Base-by-base conservation (phyloP, 2,329 filamentous ascomycete species). In the Cladosporium sp. region DNA sequence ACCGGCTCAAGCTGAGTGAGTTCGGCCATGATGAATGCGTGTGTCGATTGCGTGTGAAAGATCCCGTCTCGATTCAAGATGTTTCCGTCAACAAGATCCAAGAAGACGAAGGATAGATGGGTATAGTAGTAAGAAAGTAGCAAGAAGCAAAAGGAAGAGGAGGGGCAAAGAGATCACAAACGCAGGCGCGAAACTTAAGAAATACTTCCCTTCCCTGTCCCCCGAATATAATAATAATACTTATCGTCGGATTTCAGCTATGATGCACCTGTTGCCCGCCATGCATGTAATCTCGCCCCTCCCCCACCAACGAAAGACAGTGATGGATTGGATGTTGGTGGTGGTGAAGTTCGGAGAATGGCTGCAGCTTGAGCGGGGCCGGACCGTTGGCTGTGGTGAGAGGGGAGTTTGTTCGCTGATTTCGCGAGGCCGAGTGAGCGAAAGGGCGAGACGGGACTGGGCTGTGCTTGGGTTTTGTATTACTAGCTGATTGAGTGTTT, bases 1-100 rank as follows among this genome's bases (percentile, higher is more conserved):
- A 64, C 61, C 8, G 63, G 63, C 53, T 65, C 63, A 45, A 64
- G 61, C 50, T 52, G 50, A 42, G 50, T 47, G 17, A 15, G 37
- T 47, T 52, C 50, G 11, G 40, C 50, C 50, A 52, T 52, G 3
- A 13, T 48, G 22, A 38, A 11, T 38, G 43, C 3, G 13, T 19
- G n/a, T 38, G 13, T 38, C 5, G n/a, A n/a, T n/a, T 38, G 17
- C 27, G 22, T 41, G 19, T 36, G 7, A 41, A 36, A 32, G n/a
- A n/a, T n/a, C n/a, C n/a, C n/a, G n/a, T n/a, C n/a, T n/a, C n/a
- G n/a, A n/a, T n/a, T n/a, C n/a, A n/a, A n/a, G n/a, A n/a, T n/a
- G n/a, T n/a, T n/a, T n/a, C n/a, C n/a, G n/a, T n/a, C n/a, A n/a
- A n/a, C n/a, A n/a, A n/a, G n/a, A n/a, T n/a, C n/a, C n/a, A n/a